phyloP scores from a whole-genome alignment of 1,284 basidiomycete genomes.

The Ceratobasidium papillatum region DNA sequence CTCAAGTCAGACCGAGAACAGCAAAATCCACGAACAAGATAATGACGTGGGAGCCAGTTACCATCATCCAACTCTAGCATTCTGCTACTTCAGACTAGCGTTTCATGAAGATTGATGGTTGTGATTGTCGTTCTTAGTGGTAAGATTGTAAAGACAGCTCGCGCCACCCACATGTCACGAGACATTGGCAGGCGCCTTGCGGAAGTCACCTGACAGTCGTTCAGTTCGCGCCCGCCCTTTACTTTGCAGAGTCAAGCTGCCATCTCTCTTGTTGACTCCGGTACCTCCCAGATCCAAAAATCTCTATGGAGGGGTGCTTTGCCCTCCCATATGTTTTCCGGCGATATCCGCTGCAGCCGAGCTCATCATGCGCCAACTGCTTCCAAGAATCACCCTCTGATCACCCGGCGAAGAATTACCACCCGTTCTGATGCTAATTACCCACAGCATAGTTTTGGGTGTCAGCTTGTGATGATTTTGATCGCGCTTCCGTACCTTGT shows the following conservation, averaged over 20 bases:
- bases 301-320: background rate
- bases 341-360: background rate
- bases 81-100: background rate
- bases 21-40: background rate
- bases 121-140: background rate
- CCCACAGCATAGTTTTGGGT: background rate
- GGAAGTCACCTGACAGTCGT: background rate
- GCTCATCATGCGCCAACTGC: background rate
- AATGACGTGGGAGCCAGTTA: background rate
- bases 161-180: background rate
- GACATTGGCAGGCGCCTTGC: background rate
- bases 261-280: conserved; percentile 1
- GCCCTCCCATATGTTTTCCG: too few species aligned
- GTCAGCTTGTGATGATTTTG: background rate
- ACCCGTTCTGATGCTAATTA: background rate
- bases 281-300: background rate
- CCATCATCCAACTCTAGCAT: background rate
- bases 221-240: background rate
- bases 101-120: background rate
- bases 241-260: background rate
- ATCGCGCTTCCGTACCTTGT: background rate
- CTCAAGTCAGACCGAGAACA: conserved; percentile 13
- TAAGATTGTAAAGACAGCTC: background rate
- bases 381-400: background rate
- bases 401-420: background rate